These are phyloP conservation scores for Trichoderma harzianum DNA, from an alignment of 2,329 filamentous ascomycete species.

Conservation along the genomic window DNA sequence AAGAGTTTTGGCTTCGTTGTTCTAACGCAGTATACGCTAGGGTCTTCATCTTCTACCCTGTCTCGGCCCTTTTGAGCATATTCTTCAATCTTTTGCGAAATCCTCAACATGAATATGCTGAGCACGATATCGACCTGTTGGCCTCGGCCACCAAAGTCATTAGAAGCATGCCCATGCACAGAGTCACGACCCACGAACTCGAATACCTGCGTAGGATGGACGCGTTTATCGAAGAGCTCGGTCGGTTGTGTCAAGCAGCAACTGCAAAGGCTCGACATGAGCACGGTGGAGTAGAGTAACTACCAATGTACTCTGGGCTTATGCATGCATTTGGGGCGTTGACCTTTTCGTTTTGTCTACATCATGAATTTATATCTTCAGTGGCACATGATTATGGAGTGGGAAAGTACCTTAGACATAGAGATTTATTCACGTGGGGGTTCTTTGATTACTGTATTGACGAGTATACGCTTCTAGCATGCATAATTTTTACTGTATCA, in stretches of 20 bases:
- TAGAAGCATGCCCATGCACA: slow-evolving; percentile 34
- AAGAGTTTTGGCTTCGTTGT: background rate
- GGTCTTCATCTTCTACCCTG: slow-evolving; percentile 55
- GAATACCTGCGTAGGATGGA: slow-evolving; percentile 41
- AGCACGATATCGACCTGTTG: slow-evolving; percentile 46
- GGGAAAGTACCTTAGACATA: background rate
- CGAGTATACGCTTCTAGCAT: background rate
- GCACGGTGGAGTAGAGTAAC: background rate
- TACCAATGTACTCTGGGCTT: background rate
- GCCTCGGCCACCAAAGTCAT: slow-evolving; percentile 42
- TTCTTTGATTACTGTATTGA: background rate
- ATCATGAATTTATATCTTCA: background rate
- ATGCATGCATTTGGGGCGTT: background rate
- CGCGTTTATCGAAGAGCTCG: slow-evolving; percentile 43
- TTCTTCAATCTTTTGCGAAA: slow-evolving; percentile 53
- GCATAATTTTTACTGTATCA: background rate
- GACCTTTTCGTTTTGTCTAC: background rate
- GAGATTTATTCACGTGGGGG: background rate
- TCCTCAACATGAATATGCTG: slow-evolving; percentile 42
- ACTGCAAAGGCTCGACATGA: slow-evolving; percentile 31
- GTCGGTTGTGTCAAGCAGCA: slow-evolving; percentile 34
- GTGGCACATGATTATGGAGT: background rate
- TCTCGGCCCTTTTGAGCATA: slow-evolving; percentile 50
- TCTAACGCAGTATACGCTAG: slow-evolving; percentile 29
- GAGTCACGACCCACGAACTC: slow-evolving; percentile 33